phyloP scores from a whole-genome alignment of 2,329 filamentous ascomycete species.

The Metarhizium sp. region DNA sequence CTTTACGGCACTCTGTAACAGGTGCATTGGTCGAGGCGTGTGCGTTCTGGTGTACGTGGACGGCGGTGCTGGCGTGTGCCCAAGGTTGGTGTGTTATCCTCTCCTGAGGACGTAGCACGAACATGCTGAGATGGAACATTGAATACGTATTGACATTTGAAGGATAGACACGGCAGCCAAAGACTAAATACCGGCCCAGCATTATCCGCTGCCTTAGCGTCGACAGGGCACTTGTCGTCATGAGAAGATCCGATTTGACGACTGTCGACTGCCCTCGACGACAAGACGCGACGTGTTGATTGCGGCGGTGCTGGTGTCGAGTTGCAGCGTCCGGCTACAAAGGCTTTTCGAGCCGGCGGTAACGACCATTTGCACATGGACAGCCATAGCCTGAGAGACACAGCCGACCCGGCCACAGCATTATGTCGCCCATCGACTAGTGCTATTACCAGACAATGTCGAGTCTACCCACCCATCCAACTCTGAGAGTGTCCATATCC shows the following conservation, averaged over 20 bases:
- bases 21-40: background rate
- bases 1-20: no score
- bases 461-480: background rate
- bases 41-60: background rate
- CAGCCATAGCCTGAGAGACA: no score
- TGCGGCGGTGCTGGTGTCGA: background rate
- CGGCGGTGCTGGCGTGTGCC: background rate
- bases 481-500: background rate
- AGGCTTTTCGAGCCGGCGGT: background rate
- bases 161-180: background rate
- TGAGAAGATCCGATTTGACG: conserved; percentile 4
- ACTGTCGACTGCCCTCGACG: background rate
- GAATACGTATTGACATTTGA: background rate
- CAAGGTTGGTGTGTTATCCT: background rate
- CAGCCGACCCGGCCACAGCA: background rate
- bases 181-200: background rate
- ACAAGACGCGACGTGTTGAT: background rate
- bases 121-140: background rate
- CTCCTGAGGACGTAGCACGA: background rate
- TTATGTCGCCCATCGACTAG: background rate
- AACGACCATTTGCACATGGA: background rate
- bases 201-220: background rate
- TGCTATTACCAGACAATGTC: background rate
- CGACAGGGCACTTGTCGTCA: background rate
- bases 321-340: no score